phyloP scores from a whole-genome alignment of 345 rosid genomes.

The Pistacia vera region DNA sequence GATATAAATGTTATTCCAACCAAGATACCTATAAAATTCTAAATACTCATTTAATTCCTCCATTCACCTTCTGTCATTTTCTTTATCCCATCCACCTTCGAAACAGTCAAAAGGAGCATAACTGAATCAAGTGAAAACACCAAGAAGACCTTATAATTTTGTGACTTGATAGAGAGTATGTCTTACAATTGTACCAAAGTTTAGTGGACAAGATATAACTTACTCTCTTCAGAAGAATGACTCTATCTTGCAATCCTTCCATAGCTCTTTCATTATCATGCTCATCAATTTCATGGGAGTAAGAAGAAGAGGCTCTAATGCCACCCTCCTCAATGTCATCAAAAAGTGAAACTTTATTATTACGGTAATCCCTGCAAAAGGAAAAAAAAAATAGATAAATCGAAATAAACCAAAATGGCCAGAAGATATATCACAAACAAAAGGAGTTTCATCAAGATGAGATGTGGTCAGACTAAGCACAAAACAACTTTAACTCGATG shows the following conservation, averaged over 20 bases:
- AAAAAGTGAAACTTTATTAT: slow-evolving; percentile 69
- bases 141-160: not conserved
- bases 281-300: slow-evolving; percentile 89
- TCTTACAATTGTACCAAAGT: not conserved
- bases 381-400: not conserved
- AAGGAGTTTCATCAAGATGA: not conserved
- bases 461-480: not conserved
- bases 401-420: slow-evolving; percentile 4
- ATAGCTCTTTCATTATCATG: slow-evolving; percentile 91
- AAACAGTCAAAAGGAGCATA: not conserved
- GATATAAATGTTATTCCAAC: slow-evolving; percentile 6
- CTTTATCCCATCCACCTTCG: not conserved
- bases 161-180: not conserved
- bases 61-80: slow-evolving; percentile 6
- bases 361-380: slow-evolving; percentile 67
- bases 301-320: slow-evolving; percentile 81
- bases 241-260: slow-evolving; percentile 96
- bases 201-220: slow-evolving; percentile 27
- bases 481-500: not conserved
- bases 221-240: slow-evolving; percentile 82
- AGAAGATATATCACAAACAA: not conserved
- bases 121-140: slow-evolving; percentile 3
- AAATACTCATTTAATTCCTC: not conserved
- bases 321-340: slow-evolving; percentile 98
- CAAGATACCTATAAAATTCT: not conserved